Evolutionary conservation across 768 basidiomycete genomes (phyloP), one percentile per base, ranked within the genome.

Genomic region (Termitomyces sp.): DNA sequence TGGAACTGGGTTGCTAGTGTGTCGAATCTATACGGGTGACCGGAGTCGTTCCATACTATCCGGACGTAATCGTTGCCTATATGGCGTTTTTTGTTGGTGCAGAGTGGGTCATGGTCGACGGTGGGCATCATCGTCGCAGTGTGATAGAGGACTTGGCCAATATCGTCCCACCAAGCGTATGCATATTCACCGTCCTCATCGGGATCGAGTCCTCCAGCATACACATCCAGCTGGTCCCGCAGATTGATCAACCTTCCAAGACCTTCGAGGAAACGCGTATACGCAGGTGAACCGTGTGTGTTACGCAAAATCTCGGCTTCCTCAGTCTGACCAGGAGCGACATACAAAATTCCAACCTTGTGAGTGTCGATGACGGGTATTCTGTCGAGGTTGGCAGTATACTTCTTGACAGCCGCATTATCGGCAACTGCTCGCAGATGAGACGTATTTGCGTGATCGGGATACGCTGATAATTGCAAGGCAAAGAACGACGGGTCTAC

Each of bases 121-220:
- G 87, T 90, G 4, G 97, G 97, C 96, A 98, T 98, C 80, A 99
- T 88, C 2, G 97, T 98, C 9, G 96, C 92, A 3, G 94, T 90
- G 73, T 98, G 97, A 72, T 92, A 99, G 57, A 98, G 82, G 63
- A 97, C 86, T 71, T 98, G 96, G 4, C 91, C 87, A 54, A 98
- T 95, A 69, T 98, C 95, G 72, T 98, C 95, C 93, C 96, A 97
- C 96, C 96, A 99, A 0, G 96, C 94, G 70, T 98, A 98, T 0
- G 96, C 93, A 70, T 96, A 97, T 73, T 95, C 91, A 14, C 97
- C 97, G 69, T 99, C 95, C 68, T 91, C 86, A 63, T 94, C 92
- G 8, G 93, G 86, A 69, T 94, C 89, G 31, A 98, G 81, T 4
- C 94, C 93, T 8, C 96, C 97, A 2, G 91, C 91, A 72, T 96